Conservation (phyloP, 2,329 filamentous ascomycete genomes). For the Ceratocystis albifundus region DNA sequence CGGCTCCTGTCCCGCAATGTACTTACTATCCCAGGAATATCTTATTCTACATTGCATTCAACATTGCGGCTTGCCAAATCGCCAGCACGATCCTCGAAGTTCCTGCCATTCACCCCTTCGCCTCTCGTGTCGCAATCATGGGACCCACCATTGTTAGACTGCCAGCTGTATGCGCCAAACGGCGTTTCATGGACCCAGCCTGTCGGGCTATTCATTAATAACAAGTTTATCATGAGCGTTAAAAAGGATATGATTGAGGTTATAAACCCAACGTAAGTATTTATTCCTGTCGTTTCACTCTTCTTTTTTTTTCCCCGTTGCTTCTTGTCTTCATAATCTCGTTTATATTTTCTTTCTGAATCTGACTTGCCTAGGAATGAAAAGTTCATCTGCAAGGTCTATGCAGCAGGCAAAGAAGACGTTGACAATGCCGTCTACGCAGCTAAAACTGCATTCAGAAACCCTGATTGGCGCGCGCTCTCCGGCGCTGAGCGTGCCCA, state of each 20-base stretch:
- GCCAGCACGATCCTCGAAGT: neutral
- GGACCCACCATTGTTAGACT: neutral
- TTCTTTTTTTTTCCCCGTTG: neutral
- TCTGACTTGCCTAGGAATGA: constrained; percentile 38
- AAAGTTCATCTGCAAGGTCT: constrained; percentile 57
- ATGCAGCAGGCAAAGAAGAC: constrained; percentile 54
- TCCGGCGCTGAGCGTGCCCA: constrained; percentile 55
- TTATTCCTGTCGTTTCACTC: neutral
- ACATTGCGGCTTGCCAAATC: neutral
- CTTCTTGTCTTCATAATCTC: neutral
- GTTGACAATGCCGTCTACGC: constrained; percentile 59
- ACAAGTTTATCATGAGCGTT: constrained; percentile 61
- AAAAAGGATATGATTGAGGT: constrained; percentile 52
- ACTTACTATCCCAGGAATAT: neutral
- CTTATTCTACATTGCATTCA: neutral
- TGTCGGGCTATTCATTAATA: constrained; percentile 71
- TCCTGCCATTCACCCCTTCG: neutral
- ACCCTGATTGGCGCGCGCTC: constrained; percentile 55
- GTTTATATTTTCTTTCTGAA: neutral
- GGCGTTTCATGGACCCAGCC: constrained; percentile 61
- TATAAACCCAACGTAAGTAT: constrained; percentile 55
- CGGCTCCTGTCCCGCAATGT: neutral
- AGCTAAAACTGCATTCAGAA: constrained; percentile 56
- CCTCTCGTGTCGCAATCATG: neutral
- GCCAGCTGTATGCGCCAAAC: constrained; percentile 57